Conservation (phyloP, 1,139 yeast species). For the Taphrina populina region DNA sequence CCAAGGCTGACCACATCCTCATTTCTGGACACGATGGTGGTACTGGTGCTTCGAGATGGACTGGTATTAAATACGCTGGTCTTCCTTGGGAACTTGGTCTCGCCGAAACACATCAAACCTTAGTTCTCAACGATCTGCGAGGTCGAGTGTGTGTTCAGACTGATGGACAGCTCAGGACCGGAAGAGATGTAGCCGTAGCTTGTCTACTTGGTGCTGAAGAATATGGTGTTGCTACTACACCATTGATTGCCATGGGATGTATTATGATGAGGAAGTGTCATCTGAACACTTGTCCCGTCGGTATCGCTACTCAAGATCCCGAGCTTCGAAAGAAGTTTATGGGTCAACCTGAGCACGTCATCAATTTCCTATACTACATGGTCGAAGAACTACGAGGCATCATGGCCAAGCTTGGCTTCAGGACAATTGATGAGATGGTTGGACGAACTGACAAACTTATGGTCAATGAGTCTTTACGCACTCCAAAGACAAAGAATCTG, state of each 20-base stretch:
- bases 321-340: conserved; percentile 84
- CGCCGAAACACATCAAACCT: conserved; percentile 96
- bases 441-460: conserved; percentile 89
- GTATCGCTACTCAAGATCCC: conserved; percentile 98
- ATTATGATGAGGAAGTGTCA: conserved; percentile 95
- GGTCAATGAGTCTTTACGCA: conserved; percentile 81
- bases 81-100: conserved; percentile 98
- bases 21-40: conserved; percentile 99
- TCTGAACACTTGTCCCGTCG: conserved; percentile 91
- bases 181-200: conserved; percentile 93
- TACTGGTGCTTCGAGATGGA: conserved; percentile 98
- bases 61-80: conserved; percentile 95
- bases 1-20: conserved; percentile 93
- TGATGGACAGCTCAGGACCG: conserved; percentile 95
- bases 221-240: conserved; percentile 97
- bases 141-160: conserved; percentile 94
- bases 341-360: conserved; percentile 98
- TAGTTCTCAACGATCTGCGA: conserved; percentile 91
- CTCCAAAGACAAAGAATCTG: conserved; percentile 85
- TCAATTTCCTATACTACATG: conserved; percentile 92
- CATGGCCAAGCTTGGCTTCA: conserved; percentile 93
- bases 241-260: conserved; percentile 96
- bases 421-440: conserved; percentile 96
- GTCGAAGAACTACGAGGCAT: conserved; percentile 87
- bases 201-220: conserved; percentile 96